These are phyloP conservation scores for Capsaspora owczarzaki DNA, from an alignment of 78 protist species.

Conservation along the genomic window DNA sequence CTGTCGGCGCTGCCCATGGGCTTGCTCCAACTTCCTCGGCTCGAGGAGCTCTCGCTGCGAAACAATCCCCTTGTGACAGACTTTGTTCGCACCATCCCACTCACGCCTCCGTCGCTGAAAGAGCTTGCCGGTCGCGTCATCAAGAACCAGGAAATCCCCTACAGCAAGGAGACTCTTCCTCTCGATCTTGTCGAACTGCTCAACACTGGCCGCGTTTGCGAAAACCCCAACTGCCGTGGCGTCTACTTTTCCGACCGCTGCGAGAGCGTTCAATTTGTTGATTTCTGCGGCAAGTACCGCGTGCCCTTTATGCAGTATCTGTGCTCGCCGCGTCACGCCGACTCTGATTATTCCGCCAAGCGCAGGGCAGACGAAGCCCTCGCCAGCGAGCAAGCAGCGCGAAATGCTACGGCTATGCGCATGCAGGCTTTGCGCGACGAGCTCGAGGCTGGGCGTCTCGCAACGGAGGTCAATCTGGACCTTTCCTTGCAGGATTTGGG, in stretches of 20 bases:
- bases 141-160: not conserved
- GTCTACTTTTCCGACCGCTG: not conserved
- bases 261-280: not conserved
- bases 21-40: not conserved
- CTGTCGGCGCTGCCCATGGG: not conserved
- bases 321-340: not conserved
- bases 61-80: not conserved
- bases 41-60: not conserved
- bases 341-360: too few species aligned
- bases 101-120: not conserved
- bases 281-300: slow-evolving; percentile 14
- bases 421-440: too few species aligned
- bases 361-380: too few species aligned
- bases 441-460: too few species aligned
- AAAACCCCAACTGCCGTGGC: slow-evolving; percentile 13
- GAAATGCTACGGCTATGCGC: too few species aligned
- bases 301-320: not conserved
- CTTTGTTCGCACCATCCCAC: not conserved
- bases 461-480: too few species aligned
- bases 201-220: not conserved
- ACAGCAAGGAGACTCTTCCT: not conserved
- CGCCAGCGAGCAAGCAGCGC: too few species aligned
- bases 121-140: not conserved
- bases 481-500: too few species aligned
- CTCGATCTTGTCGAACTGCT: not conserved